Base-by-base conservation (phyloP, 306 rosid species). In the Begonia loranthoides region DNA sequence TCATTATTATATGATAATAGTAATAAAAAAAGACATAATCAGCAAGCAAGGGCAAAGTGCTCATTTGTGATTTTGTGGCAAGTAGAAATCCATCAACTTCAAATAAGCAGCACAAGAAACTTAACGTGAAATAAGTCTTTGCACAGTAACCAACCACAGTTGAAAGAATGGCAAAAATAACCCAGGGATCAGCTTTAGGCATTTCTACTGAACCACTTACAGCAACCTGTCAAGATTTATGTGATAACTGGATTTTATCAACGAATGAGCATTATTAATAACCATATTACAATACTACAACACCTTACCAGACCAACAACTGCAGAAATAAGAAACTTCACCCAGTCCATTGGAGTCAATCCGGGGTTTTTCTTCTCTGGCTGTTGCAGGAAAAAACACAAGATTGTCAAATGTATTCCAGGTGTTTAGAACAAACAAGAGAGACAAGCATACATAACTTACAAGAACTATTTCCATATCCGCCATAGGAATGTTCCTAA, bases 321-420 rank as follows among this genome's bases (percentile, higher is more conserved):
- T 58, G 95, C 94, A 64, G 99, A 86, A 43, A 56, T 79, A 58
- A 90, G 74, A 77, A 90, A 86, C 60, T 68, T 86, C 69, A 83
- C 93, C 99, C 99, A 90, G 67, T 90, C 99, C 95, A 80, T 90
- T 66, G 99, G 99, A 69, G 94, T 90, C 70, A 90, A 79, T 73
- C 95, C 99, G 13, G 99, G 95, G 70, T 69, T 90, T 81, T 78
- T 80, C 93, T 86, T 90, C 63, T 86, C 99, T 13, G 99, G 99
- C 99, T 90, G 87, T 58, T 8, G 63, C 57, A 58, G 16, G 17
- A 63, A 28, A 61, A 69, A 60, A 63, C 19, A 28, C 36, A 28
- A 28, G 36, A 28, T 8, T 28, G 36, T 28, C 36, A 19, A 19
- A 19, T 19, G 22, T 19, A 19, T 19, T 19, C 22, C 22, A 19